Conservation (phyloP, 2,329 filamentous ascomycete genomes). For the Trichoderma afroharzianum region DNA sequence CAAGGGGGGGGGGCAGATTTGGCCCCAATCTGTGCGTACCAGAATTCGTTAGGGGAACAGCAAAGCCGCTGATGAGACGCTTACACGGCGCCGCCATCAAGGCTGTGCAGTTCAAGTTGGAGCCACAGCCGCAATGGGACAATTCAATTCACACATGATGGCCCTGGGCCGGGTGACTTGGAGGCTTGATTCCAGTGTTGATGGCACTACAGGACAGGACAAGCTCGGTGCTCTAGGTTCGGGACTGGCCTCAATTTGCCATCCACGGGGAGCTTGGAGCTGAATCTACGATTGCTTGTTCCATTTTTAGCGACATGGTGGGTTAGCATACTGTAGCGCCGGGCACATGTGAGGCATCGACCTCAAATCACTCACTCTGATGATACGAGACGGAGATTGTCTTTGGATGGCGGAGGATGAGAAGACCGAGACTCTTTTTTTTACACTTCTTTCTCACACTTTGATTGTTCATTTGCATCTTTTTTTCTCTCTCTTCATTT, state of each 20-base stretch:
- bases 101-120: conserved; percentile 1
- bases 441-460: neutral
- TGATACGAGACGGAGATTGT: neutral
- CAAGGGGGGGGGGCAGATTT: conserved; percentile 9
- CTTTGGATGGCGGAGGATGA: neutral
- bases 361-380: neutral
- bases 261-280: neutral
- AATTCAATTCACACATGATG: neutral
- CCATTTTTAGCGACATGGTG: neutral
- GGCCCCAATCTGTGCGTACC: neutral
- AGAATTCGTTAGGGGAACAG: neutral
- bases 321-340: neutral
- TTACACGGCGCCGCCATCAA: conserved; percentile 9
- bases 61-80: conserved; percentile 8
- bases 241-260: neutral
- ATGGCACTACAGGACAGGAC: neutral
- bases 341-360: neutral
- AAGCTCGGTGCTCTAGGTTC: neutral
- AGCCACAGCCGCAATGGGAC: neutral
- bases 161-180: neutral
- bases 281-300: neutral
- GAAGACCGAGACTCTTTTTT: neutral
- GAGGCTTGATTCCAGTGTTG: neutral
- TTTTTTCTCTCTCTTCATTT: rapidly evolving
- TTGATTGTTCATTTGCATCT: neutral